These are phyloP conservation scores for Mycena galopus DNA, from an alignment of 768 basidiomycete genomes.

Conservation along the genomic window DNA sequence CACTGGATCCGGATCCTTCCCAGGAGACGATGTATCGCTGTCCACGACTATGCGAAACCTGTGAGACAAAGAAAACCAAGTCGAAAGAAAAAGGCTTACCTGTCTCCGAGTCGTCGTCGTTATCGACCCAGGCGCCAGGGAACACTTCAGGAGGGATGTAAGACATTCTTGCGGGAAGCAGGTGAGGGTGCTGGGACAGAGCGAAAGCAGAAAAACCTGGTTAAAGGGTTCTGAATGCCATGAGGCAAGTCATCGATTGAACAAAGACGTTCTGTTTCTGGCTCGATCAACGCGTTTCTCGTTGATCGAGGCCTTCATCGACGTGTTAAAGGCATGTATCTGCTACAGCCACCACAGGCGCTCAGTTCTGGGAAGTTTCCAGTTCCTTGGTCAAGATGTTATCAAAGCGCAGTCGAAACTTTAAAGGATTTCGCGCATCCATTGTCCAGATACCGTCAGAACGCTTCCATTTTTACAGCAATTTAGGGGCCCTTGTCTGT, in stretches of 20 bases:
- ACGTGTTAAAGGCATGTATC: constrained; percentile 8
- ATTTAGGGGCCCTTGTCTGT: not conserved
- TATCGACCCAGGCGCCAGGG: constrained; percentile 24
- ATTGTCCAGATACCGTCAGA: not conserved
- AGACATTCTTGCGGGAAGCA: constrained; percentile 8
- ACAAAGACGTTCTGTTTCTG: constrained; percentile 1
- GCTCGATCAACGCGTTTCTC: not conserved
- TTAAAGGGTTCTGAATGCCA: constrained; percentile 8
- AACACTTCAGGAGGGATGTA: constrained; percentile 22
- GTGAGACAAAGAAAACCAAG: constrained; percentile 12
- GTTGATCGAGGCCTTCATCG: not conserved
- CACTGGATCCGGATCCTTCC: not conserved
- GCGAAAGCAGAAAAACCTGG: not conserved
- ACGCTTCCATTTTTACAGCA: not conserved
- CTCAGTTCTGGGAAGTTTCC: constrained; percentile 13
- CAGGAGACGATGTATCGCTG: not conserved
- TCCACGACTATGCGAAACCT: not conserved
- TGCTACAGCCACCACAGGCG: constrained; percentile 9
- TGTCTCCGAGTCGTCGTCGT: not conserved
- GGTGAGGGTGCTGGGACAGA: constrained; percentile 11
- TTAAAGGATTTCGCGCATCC: not conserved
- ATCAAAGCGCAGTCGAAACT: not conserved
- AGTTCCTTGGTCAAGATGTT: not conserved
- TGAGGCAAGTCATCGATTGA: constrained; percentile 8
- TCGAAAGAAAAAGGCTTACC: not conserved